Percentiles rank a stretch among this genome's conserved stretches.
These are phyloP conservation scores for Pittosporum tobira DNA, from an alignment of 129 eudicot species.

Conservation along the genomic window DNA sequence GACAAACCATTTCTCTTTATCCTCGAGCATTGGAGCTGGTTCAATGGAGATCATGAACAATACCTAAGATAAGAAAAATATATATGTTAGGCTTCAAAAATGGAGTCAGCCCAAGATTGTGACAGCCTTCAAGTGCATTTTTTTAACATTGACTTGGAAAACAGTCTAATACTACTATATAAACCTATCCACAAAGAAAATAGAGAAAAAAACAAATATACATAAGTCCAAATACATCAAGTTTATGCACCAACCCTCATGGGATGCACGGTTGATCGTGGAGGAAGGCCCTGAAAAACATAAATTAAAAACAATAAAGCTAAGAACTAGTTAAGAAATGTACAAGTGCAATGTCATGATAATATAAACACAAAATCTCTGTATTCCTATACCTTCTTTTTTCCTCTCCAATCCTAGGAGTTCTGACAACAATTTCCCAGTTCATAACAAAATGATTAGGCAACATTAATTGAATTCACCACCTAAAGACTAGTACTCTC, in stretches of 20 bases:
- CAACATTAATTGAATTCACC: neutral
- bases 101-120: conserved; percentile 7
- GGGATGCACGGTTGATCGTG: conserved; percentile 94
- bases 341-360: neutral
- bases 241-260: conserved; percentile 71
- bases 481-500: conserved; percentile 5
- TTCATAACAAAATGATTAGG: neutral
- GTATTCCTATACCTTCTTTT: too few species aligned
- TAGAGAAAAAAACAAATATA: neutral
- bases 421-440: too few species aligned
- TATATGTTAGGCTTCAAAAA: conserved; percentile 16
- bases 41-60: conserved; percentile 95
- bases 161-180: neutral
- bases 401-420: too few species aligned
- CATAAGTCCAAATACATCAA: conserved; percentile 5
- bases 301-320: neutral
- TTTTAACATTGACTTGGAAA: neutral
- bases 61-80: conserved; percentile 41
- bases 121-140: neutral
- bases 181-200: neutral
- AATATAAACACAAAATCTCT: neutral
- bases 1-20: conserved; percentile 91
- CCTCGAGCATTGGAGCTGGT: conserved; percentile 99
- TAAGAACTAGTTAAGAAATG: neutral
- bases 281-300: conserved; percentile 77